These are phyloP conservation scores for Entomortierella lignicola DNA, from an alignment of 192 early-diverging fungal species.

Conservation along the genomic window DNA sequence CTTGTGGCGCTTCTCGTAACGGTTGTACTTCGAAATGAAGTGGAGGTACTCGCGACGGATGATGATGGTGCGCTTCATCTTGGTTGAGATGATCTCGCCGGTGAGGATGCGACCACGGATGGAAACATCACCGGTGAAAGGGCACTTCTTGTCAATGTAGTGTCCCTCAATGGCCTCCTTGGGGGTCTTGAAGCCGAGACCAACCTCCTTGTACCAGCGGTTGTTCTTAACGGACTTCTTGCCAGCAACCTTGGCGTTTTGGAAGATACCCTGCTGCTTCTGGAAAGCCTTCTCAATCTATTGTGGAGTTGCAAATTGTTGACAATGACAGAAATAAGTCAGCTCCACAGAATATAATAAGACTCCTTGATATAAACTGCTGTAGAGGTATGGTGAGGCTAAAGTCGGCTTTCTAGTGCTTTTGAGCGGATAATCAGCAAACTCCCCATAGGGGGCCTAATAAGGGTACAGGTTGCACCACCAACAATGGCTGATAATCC, in stretches of 20 bases:
- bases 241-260: slow-evolving; percentile 81
- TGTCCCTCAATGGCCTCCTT: slow-evolving; percentile 95
- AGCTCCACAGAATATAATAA: no score
- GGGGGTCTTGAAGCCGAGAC: slow-evolving; percentile 99
- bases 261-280: slow-evolving; percentile 95
- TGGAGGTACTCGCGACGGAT: slow-evolving; percentile 99
- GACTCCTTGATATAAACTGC: no score
- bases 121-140: slow-evolving; percentile 95
- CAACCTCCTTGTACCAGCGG: slow-evolving; percentile 99
- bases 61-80: slow-evolving; percentile 99
- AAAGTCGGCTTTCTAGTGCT: no score
- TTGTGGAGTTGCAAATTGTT: background rate
- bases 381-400: no score
- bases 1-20: slow-evolving; percentile 99
- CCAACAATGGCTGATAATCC: no score
- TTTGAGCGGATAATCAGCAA: no score
- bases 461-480: no score
- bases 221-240: slow-evolving; percentile 77
- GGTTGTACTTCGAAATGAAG: slow-evolving; percentile 99
- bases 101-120: slow-evolving; percentile 98
- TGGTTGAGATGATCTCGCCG: slow-evolving; percentile 91
- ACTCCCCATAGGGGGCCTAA: no score
- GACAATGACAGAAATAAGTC: no score
- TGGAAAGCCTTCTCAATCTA: slow-evolving; percentile 97
- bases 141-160: slow-evolving; percentile 99